phyloP scores from a whole-genome alignment of 148 eudicot species.

The Dysphania ambrosioides region DNA sequence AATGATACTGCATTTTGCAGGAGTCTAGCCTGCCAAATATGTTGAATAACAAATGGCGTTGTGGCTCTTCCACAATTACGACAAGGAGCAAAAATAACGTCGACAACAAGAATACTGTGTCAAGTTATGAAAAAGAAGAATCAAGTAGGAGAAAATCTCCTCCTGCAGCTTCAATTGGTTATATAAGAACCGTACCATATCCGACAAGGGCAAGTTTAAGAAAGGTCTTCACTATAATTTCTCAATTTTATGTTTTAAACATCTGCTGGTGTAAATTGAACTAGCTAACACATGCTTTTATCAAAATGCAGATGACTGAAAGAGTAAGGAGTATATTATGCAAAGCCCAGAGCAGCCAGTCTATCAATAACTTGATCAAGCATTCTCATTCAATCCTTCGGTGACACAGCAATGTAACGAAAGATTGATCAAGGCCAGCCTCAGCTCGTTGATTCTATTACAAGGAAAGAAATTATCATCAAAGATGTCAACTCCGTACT shows the following conservation, averaged over 20 bases:
- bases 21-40: conserved; percentile 77
- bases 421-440: not conserved
- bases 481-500: too few species aligned
- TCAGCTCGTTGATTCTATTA: too few species aligned
- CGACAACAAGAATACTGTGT: conserved; percentile 26
- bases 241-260: not conserved
- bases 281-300: not conserved
- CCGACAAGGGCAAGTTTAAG: conserved; percentile 49
- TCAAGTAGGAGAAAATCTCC: conserved; percentile 64
- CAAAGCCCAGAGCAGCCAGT: conserved; percentile 42
- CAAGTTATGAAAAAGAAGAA: conserved; percentile 37
- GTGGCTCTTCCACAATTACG: conserved; percentile 38
- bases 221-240: conserved; percentile 44
- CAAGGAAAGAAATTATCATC: too few species aligned
- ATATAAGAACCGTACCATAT: conserved; percentile 73
- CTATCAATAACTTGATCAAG: conserved; percentile 57
- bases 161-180: conserved; percentile 38
- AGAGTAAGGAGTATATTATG: conserved; percentile 46
- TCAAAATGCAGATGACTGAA: conserved; percentile 54
- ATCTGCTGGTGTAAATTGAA: not conserved
- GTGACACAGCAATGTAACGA: not conserved
- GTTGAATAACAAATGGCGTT: conserved; percentile 44
- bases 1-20: conserved; percentile 31
- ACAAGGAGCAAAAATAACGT: conserved; percentile 62
- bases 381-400: conserved; percentile 57